phyloP scores from a whole-genome alignment of 2,329 filamentous ascomycete genomes.

The Cordyceps cicadae region DNA sequence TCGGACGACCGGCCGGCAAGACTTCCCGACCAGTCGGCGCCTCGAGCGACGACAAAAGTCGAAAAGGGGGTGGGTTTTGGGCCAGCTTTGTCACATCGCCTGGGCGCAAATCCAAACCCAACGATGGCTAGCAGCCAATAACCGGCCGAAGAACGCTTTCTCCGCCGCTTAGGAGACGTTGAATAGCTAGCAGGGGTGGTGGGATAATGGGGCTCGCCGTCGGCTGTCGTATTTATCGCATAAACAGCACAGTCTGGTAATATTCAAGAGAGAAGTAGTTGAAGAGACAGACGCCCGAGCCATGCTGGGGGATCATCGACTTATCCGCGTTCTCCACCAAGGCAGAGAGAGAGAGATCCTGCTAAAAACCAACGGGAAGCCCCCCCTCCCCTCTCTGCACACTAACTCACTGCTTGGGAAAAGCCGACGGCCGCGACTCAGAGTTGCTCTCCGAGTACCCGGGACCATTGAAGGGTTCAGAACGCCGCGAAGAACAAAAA shows the following conservation, averaged over 20 bases:
- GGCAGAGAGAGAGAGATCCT: not conserved
- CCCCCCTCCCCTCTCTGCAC: not conserved
- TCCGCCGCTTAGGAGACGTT: not conserved
- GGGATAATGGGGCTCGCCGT: not conserved
- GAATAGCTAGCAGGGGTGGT: not conserved
- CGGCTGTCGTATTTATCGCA: constrained; percentile 10
- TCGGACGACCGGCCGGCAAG: not conserved
- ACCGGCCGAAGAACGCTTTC: not conserved
- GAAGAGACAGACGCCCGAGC: not conserved
- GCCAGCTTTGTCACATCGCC: not conserved
- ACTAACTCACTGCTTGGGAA: not conserved
- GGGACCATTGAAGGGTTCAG: not conserved
- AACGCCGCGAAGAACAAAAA: not conserved
- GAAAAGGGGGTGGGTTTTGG: not conserved
- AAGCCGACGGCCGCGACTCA: not conserved
- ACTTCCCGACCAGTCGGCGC: not conserved
- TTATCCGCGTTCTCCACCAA: not conserved
- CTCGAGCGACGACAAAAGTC: not conserved
- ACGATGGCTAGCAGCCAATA: not conserved
- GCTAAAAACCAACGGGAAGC: not conserved
- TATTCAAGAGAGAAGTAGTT: not conserved
- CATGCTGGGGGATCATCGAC: not conserved
- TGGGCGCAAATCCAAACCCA: not conserved
- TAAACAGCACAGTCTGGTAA: not conserved
- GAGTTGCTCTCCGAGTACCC: not conserved